Evolutionary conservation across 768 basidiomycete species (phyloP), one percentile per base, ranked within the genome.

Genomic region (Tricholoma sp.): DNA sequence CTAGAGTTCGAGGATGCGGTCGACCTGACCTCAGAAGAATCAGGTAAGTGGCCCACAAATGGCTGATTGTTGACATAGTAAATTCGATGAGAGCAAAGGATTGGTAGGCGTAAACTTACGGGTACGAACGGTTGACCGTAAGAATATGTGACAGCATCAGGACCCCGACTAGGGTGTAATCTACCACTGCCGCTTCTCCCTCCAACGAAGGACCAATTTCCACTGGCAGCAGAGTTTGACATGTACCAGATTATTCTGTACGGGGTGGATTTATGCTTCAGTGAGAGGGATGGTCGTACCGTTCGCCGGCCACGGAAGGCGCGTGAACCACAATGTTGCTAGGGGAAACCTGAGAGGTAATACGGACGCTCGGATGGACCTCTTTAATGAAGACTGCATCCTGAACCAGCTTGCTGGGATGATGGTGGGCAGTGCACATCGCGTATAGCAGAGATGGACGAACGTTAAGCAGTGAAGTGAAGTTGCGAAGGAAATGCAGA

Each of bases 351-450:
- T 64, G 50, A 58, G 76, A 72, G 51, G 71, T 75, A 35, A 76
- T 64, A 75, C 65, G 67, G 73, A n/a, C n/a, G n/a, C n/a, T n/a
- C n/a, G n/a, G n/a, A n/a, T n/a, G n/a, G n/a, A n/a, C 79, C 62
- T 75, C 71, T 79, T 83, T 80, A 78, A 67, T 68, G 65, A 59
- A 61, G 66, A n/a, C n/a, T n/a, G n/a, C n/a, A n/a, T n/a, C n/a
- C n/a, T n/a, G n/a, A n/a, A n/a, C n/a, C n/a, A n/a, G n/a, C n/a
- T n/a, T n/a, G n/a, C n/a, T n/a, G n/a, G n/a, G n/a, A n/a, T n/a
- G n/a, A n/a, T n/a, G n/a, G n/a, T n/a, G n/a, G 75, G 80, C 79
- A 69, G 79, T 81, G 80, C 75, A 72, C 63, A 74, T 64, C 59
- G 16, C 27, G 54, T 59, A 12, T 35, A 43, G 22, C 37, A 54